Evolutionary conservation across 2,329 filamentous ascomycete species (phyloP), one percentile per base, ranked within the genome.

Genomic region (Penicillium sp.): DNA sequence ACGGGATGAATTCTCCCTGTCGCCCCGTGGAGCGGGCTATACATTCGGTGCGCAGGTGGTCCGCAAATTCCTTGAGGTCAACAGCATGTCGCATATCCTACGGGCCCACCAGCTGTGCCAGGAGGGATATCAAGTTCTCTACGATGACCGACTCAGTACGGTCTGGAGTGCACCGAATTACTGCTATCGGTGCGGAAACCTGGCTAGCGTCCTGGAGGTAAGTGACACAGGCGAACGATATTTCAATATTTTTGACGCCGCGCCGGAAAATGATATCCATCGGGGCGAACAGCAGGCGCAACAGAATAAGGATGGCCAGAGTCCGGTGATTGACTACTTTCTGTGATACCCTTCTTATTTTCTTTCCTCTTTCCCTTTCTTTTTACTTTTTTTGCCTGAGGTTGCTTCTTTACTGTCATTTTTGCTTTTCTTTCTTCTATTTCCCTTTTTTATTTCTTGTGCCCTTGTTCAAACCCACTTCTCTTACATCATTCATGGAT

Each of bases 111-210:
- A 98, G 73, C 80, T 98, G 5, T 98, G 93, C 69, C 93, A 98
- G 69, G 93, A 98, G 72, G 93, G 93, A 0, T 98, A 91, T 69
- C 93, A 97, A 72, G 87, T 97, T 42, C 80, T 98, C 15, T 98
- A 95, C 69, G 91, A 97, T 63, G 91, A 97, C 70, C 81, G 85
- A 15, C 74, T 98, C 33, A 95, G 88, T 68, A 98, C 93, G 1
- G 93, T 98, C 6, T 98, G 93, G 93, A 96, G 89, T 67, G 93
- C 93, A n/a, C n/a, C n/a, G n/a, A n/a, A n/a, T n/a, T n/a, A n/a
- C n/a, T n/a, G n/a, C n/a, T n/a, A n/a, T n/a, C n/a, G n/a, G n/a
- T 98, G 93, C 71, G 93, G 93, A 42, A 98, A 98, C 68, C 84
- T 97, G 80, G 93, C 93, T 8, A 95, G 89, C 69, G 93, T 98